Conservation (phyloP, 768 basidiomycete genomes). For the Gyrodon lividus region DNA sequence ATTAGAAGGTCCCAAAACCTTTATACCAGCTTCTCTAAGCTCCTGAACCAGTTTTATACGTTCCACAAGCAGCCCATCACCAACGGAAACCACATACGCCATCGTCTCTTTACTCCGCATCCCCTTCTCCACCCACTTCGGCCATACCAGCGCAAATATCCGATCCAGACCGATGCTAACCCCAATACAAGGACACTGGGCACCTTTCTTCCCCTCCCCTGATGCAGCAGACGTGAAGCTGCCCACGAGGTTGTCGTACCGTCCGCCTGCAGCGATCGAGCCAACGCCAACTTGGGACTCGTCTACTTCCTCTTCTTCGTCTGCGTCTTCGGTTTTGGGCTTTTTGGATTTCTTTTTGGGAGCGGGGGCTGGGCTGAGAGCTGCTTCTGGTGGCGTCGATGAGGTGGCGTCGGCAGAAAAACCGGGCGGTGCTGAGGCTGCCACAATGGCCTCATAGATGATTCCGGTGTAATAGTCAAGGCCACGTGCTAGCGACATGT, state of each 20-base stretch:
- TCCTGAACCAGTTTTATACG: conserved; percentile 77
- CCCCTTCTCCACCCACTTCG: conserved; percentile 76
- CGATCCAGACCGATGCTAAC: conserved; percentile 92
- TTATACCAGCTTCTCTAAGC: conserved; percentile 83
- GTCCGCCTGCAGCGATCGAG: conserved; percentile 98
- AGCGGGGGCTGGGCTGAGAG: conserved; percentile 21
- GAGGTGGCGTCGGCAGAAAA: conserved; percentile 56
- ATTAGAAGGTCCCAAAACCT: conserved; percentile 47
- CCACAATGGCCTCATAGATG: conserved; percentile 95
- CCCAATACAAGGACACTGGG: conserved; percentile 83
- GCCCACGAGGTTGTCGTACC: conserved; percentile 94
- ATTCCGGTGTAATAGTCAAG: conserved; percentile 99
- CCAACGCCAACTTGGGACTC: conserved; percentile 94
- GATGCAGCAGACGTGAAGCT: conserved; percentile 85
- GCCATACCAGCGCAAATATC: conserved; percentile 89
- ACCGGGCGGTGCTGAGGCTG: conserved; percentile 89
- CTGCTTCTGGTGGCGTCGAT: conserved; percentile 25
- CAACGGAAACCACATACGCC: conserved; percentile 90
- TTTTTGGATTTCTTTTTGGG: conserved; percentile 45
- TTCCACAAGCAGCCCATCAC: conserved; percentile 85
- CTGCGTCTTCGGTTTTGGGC: conserved; percentile 39
- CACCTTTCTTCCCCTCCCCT: conserved; percentile 66
- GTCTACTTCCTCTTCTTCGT: conserved; percentile 82
- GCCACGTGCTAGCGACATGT: conserved; percentile 95
- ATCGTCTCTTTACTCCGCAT: conserved; percentile 88